These are phyloP conservation scores for Podila minutissima DNA, from an alignment of 192 early-diverging fungal genomes.

Conservation along the genomic window DNA sequence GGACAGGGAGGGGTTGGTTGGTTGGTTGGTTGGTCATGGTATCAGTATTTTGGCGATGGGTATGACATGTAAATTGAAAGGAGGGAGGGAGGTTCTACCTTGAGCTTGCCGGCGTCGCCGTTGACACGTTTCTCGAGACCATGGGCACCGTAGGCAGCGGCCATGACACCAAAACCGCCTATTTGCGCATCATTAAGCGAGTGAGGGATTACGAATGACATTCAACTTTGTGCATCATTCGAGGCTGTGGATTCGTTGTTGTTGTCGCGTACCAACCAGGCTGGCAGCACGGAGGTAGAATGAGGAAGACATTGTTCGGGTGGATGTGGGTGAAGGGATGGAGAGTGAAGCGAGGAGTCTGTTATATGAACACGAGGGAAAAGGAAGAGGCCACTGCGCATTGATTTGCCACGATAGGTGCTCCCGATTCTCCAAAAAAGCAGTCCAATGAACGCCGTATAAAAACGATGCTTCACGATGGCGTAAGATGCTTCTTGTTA, in stretches of 20 bases:
- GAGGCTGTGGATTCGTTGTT: neutral
- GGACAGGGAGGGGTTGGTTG: no score
- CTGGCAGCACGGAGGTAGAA: conserved; percentile 43
- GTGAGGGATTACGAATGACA: no score
- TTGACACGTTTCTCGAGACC: conserved; percentile 50
- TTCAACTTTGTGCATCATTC: neutral
- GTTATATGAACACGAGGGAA: no score
- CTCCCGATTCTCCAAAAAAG: no score
- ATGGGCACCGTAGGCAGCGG: conserved; percentile 41
- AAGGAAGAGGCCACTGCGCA: no score
- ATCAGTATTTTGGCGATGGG: neutral
- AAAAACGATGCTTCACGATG: no score
- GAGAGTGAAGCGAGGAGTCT: no score
- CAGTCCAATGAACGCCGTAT: no score
- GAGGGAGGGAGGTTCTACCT: conserved; percentile 10
- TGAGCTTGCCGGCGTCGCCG: conserved; percentile 33
- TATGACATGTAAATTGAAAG: neutral
- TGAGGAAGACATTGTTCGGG: conserved; percentile 6
- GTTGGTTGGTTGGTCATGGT: no score
- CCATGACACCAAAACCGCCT: conserved; percentile 41
- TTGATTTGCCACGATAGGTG: no score
- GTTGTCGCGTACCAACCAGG: conserved; percentile 17
- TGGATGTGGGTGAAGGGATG: no score
- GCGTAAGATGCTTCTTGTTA: no score
- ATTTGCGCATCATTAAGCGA: neutral